Evolutionary conservation across 2,329 filamentous ascomycete species (phyloP).

Genomic region (Hypoxylon sp.): DNA sequence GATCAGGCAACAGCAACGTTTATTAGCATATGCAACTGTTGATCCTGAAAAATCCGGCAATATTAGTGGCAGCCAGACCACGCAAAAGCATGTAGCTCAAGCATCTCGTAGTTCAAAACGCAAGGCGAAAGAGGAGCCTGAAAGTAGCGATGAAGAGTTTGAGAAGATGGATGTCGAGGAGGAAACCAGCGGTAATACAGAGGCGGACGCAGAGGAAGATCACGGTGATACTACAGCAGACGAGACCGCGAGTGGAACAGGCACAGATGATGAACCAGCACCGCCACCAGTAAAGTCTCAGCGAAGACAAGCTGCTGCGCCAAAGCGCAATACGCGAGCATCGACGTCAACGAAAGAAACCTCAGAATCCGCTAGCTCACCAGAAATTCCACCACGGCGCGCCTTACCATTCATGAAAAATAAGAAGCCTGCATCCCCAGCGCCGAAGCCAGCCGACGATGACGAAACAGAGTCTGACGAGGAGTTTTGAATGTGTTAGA

Average conservation of each 20-base stretch:
- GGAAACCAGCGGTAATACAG: conserved; percentile 48
- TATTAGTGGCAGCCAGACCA: conserved; percentile 48
- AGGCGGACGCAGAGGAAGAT: conserved; percentile 58
- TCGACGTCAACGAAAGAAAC: conserved; percentile 29
- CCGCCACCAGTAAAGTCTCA: conserved; percentile 39
- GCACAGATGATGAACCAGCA: conserved; percentile 55
- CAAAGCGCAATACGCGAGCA: conserved; percentile 26
- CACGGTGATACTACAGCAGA: conserved; percentile 58
- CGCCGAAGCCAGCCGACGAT: conserved; percentile 53
- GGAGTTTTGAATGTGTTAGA: conserved; percentile 61
- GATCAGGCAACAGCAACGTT: conserved; percentile 79
- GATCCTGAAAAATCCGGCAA: conserved; percentile 57
- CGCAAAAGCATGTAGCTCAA: conserved; percentile 48
- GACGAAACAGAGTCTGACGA: conserved; percentile 71
- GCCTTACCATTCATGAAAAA: conserved; percentile 62
- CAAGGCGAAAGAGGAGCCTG: conserved; percentile 61
- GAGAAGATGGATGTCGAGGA: conserved; percentile 68
- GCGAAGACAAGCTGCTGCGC: conserved; percentile 19
- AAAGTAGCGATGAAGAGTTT: conserved; percentile 63
- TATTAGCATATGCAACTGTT: conserved; percentile 66
- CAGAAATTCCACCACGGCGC: conserved; percentile 50
- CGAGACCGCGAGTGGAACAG: conserved; percentile 61
- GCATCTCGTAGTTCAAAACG: conserved; percentile 66
- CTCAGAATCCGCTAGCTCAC: conserved; percentile 21
- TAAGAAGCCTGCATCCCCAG: conserved; percentile 50